Evolutionary conservation across 202 grass and related monocot species (phyloP).

Genomic region (Schoenoplectus tabernaemontani): DNA sequence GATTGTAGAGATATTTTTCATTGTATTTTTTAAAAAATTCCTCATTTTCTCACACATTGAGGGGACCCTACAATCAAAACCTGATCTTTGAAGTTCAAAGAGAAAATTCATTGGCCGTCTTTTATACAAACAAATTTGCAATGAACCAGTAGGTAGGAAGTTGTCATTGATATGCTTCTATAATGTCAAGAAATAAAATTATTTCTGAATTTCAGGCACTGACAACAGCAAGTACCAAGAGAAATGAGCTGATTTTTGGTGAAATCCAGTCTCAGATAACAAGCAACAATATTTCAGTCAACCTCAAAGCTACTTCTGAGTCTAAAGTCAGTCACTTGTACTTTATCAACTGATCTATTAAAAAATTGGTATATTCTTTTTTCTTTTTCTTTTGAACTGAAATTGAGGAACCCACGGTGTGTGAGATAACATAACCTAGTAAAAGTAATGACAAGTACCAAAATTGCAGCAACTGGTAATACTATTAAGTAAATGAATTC

Average conservation of each 20-base stretch:
- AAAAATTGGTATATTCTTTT: neutral
- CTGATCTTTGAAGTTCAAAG: neutral
- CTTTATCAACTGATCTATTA: neutral
- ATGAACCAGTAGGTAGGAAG: neutral
- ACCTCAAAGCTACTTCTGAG: conserved; percentile 28
- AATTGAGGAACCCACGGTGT: neutral
- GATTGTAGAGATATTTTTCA: neutral
- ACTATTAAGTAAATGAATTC: neutral
- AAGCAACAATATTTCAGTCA: conserved; percentile 30
- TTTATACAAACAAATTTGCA: neutral
- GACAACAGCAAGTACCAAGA: conserved; percentile 33
- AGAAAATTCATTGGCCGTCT: neutral
- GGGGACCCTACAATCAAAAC: neutral
- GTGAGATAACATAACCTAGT: neutral
- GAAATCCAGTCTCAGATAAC: conserved; percentile 33
- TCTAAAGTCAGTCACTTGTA: conserved; percentile 20
- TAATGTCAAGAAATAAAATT: neutral
- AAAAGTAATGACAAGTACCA: neutral
- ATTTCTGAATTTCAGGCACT: conserved; percentile 25
- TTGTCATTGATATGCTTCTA: neutral
- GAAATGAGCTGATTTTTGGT: conserved; percentile 27
- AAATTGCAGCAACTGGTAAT: neutral
- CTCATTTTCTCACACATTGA: neutral
- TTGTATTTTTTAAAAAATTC: neutral
- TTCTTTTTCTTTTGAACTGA: neutral